phyloP scores from a whole-genome alignment of 495 filamentous ascomycete genomes.

The Letharia lupina region DNA sequence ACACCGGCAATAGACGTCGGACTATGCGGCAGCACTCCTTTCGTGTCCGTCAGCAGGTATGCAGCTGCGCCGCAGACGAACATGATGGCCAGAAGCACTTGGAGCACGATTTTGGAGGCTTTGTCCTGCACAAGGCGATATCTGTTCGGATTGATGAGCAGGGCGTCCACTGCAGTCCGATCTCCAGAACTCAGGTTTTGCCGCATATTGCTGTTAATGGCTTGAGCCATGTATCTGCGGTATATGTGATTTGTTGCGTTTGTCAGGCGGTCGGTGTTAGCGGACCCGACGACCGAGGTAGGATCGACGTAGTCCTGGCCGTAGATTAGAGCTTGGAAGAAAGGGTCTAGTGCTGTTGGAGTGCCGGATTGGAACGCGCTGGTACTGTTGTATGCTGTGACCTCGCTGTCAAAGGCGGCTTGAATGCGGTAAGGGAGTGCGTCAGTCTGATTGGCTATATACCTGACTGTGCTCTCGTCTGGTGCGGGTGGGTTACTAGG shows the following conservation, averaged over 20 bases:
- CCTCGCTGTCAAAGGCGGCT: neutral
- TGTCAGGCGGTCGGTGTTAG: neutral
- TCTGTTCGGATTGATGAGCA: neutral
- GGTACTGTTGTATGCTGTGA: neutral
- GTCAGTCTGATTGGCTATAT: neutral
- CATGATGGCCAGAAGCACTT: neutral
- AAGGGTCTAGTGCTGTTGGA: neutral
- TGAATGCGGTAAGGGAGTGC: neutral
- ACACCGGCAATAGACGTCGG: neutral
- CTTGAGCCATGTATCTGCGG: conserved; percentile 1
- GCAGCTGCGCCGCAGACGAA: neutral
- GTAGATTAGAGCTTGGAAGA: neutral
- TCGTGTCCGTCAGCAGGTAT: neutral
- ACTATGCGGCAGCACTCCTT: neutral
- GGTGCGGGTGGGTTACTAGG: neutral
- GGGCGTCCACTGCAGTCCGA: neutral
- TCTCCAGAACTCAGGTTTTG: neutral
- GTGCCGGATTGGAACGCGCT: neutral
- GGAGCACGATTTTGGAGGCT: neutral
- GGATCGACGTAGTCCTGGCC: neutral
- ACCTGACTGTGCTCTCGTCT: neutral
- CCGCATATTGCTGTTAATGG: neutral
- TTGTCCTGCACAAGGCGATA: neutral
- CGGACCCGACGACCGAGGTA: neutral
- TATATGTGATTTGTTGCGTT: neutral